Evolutionary conservation across 352 stramenopile genomes (phyloP).

Genomic region (Stramenopiles sp.): DNA sequence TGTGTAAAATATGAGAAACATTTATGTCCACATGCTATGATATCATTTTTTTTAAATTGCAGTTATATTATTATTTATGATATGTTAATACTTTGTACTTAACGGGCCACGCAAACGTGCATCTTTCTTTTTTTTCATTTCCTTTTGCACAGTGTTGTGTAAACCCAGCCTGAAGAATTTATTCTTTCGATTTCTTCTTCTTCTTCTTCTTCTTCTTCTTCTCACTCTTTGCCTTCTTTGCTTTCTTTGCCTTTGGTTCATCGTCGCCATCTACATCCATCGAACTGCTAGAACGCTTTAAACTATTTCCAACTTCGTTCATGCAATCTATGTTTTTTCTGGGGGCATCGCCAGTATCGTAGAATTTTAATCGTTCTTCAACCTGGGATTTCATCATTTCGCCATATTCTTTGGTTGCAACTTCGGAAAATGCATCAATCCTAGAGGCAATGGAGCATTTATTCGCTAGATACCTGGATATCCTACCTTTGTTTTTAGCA

Average conservation of each 20-base stretch:
- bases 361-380: slow-evolving; percentile 96
- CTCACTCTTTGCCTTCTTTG: slow-evolving; percentile 32
- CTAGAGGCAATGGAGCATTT: slow-evolving; percentile 98
- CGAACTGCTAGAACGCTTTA: slow-evolving; percentile 38
- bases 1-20: background rate
- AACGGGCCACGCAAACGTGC: background rate
- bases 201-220: slow-evolving; percentile 34
- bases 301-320: slow-evolving; percentile 70
- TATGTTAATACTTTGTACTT: background rate
- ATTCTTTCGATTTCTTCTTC: slow-evolving; percentile 46
- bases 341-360: slow-evolving; percentile 89
- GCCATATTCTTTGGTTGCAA: slow-evolving; percentile 79
- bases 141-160: no score
- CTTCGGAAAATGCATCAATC: slow-evolving; percentile 95
- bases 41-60: background rate
- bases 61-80: background rate
- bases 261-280: slow-evolving; percentile 24
- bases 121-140: background rate
- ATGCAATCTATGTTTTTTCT: slow-evolving; percentile 98
- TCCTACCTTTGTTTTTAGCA: slow-evolving; percentile 98
- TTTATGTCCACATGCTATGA: background rate
- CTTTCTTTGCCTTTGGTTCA: slow-evolving; percentile 29
- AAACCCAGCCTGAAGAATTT: slow-evolving; percentile 36
- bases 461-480: slow-evolving; percentile 97
- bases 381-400: slow-evolving; percentile 97